These are phyloP conservation scores for Teunomyces lycoperdinae DNA, from an alignment of 805 yeast species.

Conservation along the genomic window DNA sequence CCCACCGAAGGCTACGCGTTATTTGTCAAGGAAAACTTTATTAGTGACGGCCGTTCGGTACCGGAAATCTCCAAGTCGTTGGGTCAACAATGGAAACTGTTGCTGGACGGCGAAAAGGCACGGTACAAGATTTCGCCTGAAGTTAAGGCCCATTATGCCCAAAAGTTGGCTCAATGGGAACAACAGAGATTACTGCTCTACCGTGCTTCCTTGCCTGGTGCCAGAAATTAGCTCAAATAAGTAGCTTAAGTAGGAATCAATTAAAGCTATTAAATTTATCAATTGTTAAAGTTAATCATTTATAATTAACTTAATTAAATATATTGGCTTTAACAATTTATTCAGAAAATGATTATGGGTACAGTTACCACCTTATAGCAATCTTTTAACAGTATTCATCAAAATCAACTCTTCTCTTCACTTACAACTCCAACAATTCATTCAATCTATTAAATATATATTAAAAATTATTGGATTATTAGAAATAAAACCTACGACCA, in stretches of 20 bases:
- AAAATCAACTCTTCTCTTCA: neutral
- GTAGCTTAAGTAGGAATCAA: neutral
- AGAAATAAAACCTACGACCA: too few relatives aligned
- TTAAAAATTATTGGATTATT: too few relatives aligned
- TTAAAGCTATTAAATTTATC: conserved; percentile 2
- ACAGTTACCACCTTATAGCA: too few relatives aligned
- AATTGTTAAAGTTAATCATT: too few relatives aligned
- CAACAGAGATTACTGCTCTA: conserved; percentile 15
- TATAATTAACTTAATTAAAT: too few relatives aligned
- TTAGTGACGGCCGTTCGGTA: conserved; percentile 19
- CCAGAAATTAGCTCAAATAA: too few relatives aligned
- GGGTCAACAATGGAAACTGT: conserved; percentile 28
- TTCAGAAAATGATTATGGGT: too few relatives aligned
- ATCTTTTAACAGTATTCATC: too few relatives aligned
- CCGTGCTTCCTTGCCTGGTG: too few relatives aligned
- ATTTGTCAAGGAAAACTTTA: conserved; percentile 27
- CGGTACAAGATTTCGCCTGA: conserved; percentile 18
- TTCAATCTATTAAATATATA: too few relatives aligned
- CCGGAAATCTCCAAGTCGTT: conserved; percentile 25
- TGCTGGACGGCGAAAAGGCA: conserved; percentile 27
- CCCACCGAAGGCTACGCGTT: conserved; percentile 31
- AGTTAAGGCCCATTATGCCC: conserved; percentile 18
- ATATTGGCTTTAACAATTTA: too few relatives aligned
- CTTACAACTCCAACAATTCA: too few relatives aligned
- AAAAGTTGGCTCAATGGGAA: conserved; percentile 29